Conservation (phyloP, 2,329 filamentous ascomycete genomes). For the Tolypocladium ophioglossoides region DNA sequence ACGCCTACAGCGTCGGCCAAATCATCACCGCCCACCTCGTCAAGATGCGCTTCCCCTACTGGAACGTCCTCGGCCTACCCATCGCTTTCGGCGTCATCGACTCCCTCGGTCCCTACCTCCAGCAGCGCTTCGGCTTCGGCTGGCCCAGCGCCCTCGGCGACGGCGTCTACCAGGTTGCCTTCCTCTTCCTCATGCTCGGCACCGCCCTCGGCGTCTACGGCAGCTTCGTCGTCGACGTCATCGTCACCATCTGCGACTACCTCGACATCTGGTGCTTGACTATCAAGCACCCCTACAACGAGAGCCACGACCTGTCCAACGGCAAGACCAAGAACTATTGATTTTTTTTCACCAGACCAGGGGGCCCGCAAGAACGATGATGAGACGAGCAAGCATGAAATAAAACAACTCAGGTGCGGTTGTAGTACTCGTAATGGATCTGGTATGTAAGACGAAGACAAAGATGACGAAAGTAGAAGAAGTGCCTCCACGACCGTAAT, state of each 20-base stretch:
- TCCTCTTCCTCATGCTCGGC: conserved; percentile 81
- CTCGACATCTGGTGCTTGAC: conserved; percentile 97
- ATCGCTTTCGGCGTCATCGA: conserved; percentile 72
- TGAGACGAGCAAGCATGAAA: neutral
- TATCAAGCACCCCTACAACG: conserved; percentile 72
- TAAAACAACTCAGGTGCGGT: neutral
- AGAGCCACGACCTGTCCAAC: conserved; percentile 21
- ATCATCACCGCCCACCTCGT: conserved; percentile 94
- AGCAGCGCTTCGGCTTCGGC: conserved; percentile 49
- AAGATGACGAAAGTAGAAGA: neutral
- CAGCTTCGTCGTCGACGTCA: conserved; percentile 94
- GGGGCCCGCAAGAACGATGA: neutral
- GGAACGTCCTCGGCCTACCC: conserved; percentile 74
- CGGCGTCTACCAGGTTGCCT: conserved; percentile 80
- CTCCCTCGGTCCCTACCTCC: conserved; percentile 60
- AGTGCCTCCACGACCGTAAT: too few species aligned
- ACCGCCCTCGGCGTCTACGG: conserved; percentile 85
- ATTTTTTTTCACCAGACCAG: too few species aligned
- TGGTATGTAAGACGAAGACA: neutral
- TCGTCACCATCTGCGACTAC: conserved; percentile 95
- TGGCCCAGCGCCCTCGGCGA: conserved; percentile 70
- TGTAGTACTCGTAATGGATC: neutral
- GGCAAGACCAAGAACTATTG: conserved; percentile 28
- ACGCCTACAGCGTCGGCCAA: conserved; percentile 89
- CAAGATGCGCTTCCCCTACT: conserved; percentile 78